Evolutionary conservation across 768 basidiomycete species (phyloP).

Genomic region (Mycena filopes): DNA sequence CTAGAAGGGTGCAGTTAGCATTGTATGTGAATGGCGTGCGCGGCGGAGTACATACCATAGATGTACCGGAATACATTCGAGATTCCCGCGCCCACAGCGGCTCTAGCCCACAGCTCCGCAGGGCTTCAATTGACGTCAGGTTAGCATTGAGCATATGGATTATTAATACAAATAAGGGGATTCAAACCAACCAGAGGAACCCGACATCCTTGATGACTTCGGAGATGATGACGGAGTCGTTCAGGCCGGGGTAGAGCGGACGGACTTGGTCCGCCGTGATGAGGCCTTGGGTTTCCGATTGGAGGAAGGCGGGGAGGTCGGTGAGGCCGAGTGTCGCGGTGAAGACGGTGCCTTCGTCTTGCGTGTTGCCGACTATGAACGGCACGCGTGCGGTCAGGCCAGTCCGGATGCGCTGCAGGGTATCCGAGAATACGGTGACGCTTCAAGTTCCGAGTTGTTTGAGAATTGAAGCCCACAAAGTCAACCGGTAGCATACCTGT

Average conservation of each 20-base stretch:
- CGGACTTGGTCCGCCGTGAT: conserved; percentile 26
- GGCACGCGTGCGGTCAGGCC: conserved; percentile 32
- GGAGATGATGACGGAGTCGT: conserved; percentile 29
- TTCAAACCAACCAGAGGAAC: conserved; percentile 30
- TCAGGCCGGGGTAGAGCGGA: conserved; percentile 35
- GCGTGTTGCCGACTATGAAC: conserved; percentile 33
- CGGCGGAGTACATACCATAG: conserved; percentile 24
- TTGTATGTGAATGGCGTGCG: too few relatives aligned
- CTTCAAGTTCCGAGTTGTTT: background rate
- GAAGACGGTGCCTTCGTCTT: conserved; percentile 35
- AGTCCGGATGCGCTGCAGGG: conserved; percentile 29
- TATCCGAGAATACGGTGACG: conserved; percentile 29
- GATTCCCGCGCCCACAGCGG: conserved; percentile 28
- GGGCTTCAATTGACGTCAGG: conserved; percentile 11
- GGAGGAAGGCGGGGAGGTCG: conserved; percentile 29
- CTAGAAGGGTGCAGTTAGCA: background rate
- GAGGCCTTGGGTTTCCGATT: background rate
- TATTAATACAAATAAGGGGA: background rate
- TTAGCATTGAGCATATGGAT: background rate
- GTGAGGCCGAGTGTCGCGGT: conserved; percentile 27
- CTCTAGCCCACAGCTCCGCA: conserved; percentile 25
- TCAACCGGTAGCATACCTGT: conserved; percentile 23
- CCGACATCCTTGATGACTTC: conserved; percentile 26
- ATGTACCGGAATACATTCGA: conserved; percentile 33
- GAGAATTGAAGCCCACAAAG: background rate